Base-by-base conservation (phyloP, 306 rosid species). In the Sechiopsis laciniata region DNA sequence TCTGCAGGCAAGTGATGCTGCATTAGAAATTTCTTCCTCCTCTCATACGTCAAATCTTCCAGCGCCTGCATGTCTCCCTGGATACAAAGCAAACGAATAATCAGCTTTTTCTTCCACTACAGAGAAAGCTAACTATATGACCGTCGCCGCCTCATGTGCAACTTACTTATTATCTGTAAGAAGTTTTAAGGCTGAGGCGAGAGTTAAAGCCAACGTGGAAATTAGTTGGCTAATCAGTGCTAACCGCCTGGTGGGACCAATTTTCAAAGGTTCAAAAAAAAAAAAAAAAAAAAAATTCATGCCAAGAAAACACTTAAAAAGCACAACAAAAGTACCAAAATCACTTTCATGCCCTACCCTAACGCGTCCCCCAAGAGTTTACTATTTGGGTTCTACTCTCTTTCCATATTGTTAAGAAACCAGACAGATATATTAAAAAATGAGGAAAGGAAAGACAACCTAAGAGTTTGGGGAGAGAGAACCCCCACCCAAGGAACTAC, bases 11-110 rank as follows among this genome's bases (percentile, higher is more conserved):
- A 76, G 10, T 76, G 92, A 80, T 91, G 92, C 55, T 85, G 78
- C 81, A 72, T 87, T 50, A 91, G 71, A 83, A 95, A 95, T 54
- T 88, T 96, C 73, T 79, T 88, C 82, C 97, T 84, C 82, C 80
- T 89, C 65, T 95, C 97, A 48, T 95, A 91, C 22, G 99, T 95
- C 74, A 95, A 84, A 80, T 95, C 99, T 84, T 95, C 99, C 60
- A 95, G 85, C 77, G 97, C 91, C 74, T 89, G 95, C 87, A 95
- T 83, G 86, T 95, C 99, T 22, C 97, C 99, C 99, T 95, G 78
- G 54, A 77, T 74, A 74, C 5, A 61, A 62, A 78, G 65, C 72
- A 59, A n/a, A n/a, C n/a, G n/a, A n/a, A n/a, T n/a, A n/a, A n/a
- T n/a, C n/a, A n/a, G n/a, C n/a, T n/a, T n/a, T n/a, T n/a, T n/a